Conservation (phyloP, 164 flowering plant species). For the Saururus chinensis region DNA sequence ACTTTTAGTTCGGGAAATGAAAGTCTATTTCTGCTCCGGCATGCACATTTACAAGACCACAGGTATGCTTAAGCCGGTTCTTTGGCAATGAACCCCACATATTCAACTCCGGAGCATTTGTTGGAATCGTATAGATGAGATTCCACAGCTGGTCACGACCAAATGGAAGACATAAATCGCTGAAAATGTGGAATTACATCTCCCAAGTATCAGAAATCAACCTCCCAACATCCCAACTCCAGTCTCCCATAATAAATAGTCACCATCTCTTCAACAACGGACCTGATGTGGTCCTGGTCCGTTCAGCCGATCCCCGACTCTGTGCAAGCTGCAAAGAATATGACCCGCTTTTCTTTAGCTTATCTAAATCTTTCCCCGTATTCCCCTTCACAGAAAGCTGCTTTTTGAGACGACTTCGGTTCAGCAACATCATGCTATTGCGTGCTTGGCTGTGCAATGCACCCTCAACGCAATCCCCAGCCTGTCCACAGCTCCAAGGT, state of each 20-base stretch:
- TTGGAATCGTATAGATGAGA: too few species aligned
- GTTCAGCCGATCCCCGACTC: slow-evolving; percentile 32
- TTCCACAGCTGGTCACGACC: too few species aligned
- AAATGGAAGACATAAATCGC: background rate
- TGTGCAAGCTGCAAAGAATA: slow-evolving; percentile 27
- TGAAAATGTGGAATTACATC: background rate
- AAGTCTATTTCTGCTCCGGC: background rate
- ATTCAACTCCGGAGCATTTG: too few species aligned
- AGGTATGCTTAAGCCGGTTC: background rate
- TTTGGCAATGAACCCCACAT: too few species aligned
- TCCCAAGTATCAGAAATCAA: background rate
- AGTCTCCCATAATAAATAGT: background rate
- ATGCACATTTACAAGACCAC: background rate
- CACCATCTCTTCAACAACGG: slow-evolving; percentile 29
- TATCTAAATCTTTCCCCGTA: slow-evolving; percentile 53
- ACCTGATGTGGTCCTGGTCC: slow-evolving; percentile 22
- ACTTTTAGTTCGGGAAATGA: background rate
- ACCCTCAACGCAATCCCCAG: slow-evolving; percentile 77
- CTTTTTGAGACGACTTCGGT: slow-evolving; percentile 48
- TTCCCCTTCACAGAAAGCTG: slow-evolving; percentile 50
- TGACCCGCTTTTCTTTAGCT: slow-evolving; percentile 36
- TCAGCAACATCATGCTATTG: slow-evolving; percentile 44
- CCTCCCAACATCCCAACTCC: background rate
- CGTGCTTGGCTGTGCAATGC: slow-evolving; percentile 55
- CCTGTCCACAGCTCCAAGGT: slow-evolving; percentile 74